Evolutionary conservation across 1,139 yeast genomes (phyloP), one percentile per base, ranked within the genome.

Genomic region (Zygosaccharomyces pseudobailii): DNA sequence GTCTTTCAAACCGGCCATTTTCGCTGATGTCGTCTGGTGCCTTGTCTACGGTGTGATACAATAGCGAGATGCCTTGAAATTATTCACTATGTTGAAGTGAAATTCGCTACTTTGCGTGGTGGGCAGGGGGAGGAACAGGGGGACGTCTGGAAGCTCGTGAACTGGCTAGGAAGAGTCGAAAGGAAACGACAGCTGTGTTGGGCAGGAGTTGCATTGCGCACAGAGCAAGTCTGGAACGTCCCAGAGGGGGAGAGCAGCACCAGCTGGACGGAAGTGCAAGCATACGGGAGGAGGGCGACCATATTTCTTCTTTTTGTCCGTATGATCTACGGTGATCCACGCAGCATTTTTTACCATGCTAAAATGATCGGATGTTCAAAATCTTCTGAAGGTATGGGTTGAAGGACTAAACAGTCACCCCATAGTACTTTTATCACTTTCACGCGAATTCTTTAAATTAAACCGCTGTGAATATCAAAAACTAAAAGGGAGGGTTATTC

Each of bases 1-100:
- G 92, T 92, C 97, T 81, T 88, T 88, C 76, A 88, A 81, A 78
- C 97, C 97, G 82, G 88, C 86, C 79, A 79, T 80, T 75, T 78
- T 78, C 50, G 55, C 54, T 55, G 46, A 38, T 38, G 41, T 38
- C 41, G 41, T 38, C 41, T 27, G 41, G 33, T 20, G 32, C 20
- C 28, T 32, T 38, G 34, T 20, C 23, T 38, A 17, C 41, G 23
- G 20, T 38, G 13, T 38, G 30, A 27, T 23, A 27, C 10, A 28
- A 22, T 27, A 22, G 27, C 25, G 20, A 36, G 24, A 35, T 23
- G 28, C 30, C 30, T 38, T 28, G 41, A 38, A 21, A 38, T 38
- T 38, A 38, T 38, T 38, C 41, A 38, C 41, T 38, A 21, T 38
- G 22, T 38, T 38, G 40, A 38, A 25, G 34, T 19, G 31, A 21